Evolutionary conservation across 441 rosid genomes (phyloP).

Genomic region (Arabidopsis hybrid): DNA sequence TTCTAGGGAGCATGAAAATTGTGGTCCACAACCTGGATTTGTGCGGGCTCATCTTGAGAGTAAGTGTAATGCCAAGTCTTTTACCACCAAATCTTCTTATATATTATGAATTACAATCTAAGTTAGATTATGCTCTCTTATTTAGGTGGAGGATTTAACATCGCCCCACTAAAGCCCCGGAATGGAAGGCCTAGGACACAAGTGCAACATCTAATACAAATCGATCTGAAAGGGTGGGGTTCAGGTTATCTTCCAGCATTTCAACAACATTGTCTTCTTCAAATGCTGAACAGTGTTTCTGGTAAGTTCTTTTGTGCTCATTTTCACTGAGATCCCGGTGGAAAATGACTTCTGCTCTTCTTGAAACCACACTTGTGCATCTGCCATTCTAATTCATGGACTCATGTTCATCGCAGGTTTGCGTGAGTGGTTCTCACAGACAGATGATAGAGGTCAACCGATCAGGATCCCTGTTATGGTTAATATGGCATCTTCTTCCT

Average conservation of each 20-base stretch:
- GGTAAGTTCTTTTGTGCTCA: slow-evolving; percentile 60
- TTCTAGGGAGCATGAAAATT: slow-evolving; percentile 96
- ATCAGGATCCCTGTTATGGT: slow-evolving; percentile 98
- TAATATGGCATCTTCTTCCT: slow-evolving; percentile 89
- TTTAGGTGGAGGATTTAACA: slow-evolving; percentile 97
- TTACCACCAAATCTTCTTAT: slow-evolving; percentile 23
- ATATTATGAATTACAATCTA: slow-evolving; percentile 10
- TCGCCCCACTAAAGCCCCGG: slow-evolving; percentile 83
- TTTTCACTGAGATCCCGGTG: slow-evolving; percentile 11
- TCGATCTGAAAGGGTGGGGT: slow-evolving; percentile 99
- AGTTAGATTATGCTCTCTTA: slow-evolving; percentile 33
- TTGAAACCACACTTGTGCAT: background rate
- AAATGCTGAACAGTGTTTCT: slow-evolving; percentile 96
- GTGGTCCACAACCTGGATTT: slow-evolving; percentile 95
- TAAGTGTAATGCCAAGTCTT: slow-evolving; percentile 48
- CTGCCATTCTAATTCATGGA: slow-evolving; percentile 21
- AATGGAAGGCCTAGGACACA: slow-evolving; percentile 92
- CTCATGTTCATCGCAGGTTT: slow-evolving; percentile 61
- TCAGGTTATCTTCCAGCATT: slow-evolving; percentile 90
- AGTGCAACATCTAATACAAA: slow-evolving; percentile 97
- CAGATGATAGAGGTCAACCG: slow-evolving; percentile 93
- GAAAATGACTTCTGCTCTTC: slow-evolving; percentile 14
- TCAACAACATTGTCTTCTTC: slow-evolving; percentile 99
- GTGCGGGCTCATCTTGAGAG: slow-evolving; percentile 99
- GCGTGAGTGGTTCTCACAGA: slow-evolving; percentile 97